Conservation (phyloP, 352 stramenopile species). For the Globisporangium paroecandrum region DNA sequence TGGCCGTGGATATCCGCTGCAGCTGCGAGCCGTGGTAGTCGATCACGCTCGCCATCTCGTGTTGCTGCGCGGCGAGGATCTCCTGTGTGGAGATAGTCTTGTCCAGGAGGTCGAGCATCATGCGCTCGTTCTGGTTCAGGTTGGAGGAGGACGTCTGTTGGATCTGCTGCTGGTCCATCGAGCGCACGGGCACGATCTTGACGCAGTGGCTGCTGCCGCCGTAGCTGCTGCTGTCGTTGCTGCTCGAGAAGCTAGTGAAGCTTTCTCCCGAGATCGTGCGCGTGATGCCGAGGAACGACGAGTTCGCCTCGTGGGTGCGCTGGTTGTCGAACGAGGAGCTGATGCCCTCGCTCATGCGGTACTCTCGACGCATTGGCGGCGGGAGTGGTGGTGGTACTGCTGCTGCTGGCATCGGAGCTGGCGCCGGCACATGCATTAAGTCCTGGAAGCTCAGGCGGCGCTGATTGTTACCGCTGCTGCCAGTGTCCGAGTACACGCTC, state of each 20-base stretch:
- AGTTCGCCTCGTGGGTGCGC: constrained; percentile 16
- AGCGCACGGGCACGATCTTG: constrained; percentile 18
- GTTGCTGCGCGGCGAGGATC: constrained; percentile 68
- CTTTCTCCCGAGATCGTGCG: constrained; percentile 21
- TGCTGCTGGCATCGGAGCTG: neutral
- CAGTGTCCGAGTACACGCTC: constrained; percentile 8
- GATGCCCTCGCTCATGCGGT: constrained; percentile 1
- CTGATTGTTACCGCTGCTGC: constrained; percentile 6
- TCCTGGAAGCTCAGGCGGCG: neutral
- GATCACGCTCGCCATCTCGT: constrained; percentile 68
- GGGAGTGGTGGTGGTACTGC: neutral
- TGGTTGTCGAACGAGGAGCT: constrained; percentile 17
- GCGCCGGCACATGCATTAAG: neutral
- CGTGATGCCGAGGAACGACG: constrained; percentile 13
- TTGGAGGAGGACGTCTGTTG: constrained; percentile 11
- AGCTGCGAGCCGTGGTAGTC: constrained; percentile 61
- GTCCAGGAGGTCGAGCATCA: constrained; percentile 73
- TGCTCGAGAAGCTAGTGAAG: constrained; percentile 17
- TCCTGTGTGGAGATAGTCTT: constrained; percentile 79
- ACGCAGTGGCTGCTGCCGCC: constrained; percentile 20
- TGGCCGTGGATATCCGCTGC: constrained; percentile 59
- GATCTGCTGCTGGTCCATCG: constrained; percentile 18
- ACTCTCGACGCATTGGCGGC: neutral
- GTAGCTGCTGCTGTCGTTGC: constrained; percentile 17
- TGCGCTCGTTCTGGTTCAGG: constrained; percentile 63